Evolutionary conservation across 805 yeast species (phyloP).

Genomic region (Saturnispora silvae): DNA sequence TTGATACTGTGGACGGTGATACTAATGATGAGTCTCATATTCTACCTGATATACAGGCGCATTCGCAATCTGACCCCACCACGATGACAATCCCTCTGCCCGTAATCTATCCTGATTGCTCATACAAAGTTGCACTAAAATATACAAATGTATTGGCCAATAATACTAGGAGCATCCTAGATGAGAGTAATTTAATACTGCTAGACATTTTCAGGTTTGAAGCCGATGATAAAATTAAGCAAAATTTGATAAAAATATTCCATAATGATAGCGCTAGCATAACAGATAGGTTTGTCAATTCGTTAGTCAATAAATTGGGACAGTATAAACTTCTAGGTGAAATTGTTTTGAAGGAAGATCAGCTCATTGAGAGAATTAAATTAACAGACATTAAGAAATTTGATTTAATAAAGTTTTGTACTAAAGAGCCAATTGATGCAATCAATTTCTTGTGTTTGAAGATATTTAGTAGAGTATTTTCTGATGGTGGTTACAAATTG

Average conservation of each 20-base stretch:
- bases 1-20: no score
- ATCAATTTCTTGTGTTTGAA: constrained; percentile 1
- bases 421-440: neutral
- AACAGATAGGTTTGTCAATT: constrained; percentile 6
- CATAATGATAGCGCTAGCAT: no score
- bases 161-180: neutral
- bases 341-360: constrained; percentile 1
- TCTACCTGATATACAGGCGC: no score
- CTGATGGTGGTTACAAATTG: neutral
- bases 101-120: constrained; percentile 7
- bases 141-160: neutral
- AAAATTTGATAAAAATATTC: constrained; percentile 5
- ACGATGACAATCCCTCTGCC: no score
- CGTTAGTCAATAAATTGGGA: constrained; percentile 3
- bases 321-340: neutral
- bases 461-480: constrained; percentile 1
- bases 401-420: neutral
- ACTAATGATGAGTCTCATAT: no score
- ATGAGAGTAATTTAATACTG: constrained; percentile 6
- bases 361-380: neutral
- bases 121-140: constrained; percentile 1
- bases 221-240: neutral
- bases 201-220: constrained; percentile 9
- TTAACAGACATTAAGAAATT: neutral
- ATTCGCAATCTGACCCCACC: no score